Conservation (phyloP, 2,329 filamentous ascomycete genomes). For the Colletotrichum cuscutae region DNA sequence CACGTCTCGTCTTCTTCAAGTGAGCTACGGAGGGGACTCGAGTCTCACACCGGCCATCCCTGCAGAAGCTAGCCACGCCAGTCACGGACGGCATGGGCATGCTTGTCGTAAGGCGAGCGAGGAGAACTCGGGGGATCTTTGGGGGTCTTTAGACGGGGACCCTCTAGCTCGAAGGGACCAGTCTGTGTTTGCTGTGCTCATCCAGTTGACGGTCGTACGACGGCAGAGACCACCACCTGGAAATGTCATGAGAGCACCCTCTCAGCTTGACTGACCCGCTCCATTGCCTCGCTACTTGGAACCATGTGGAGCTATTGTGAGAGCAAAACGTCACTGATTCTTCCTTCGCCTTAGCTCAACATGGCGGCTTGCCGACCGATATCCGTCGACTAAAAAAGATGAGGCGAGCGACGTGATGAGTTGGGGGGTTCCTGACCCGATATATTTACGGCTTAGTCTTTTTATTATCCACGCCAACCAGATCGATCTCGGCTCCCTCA, state of each 20-base stretch:
- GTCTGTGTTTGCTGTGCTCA: background rate
- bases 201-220: slow-evolving; percentile 13
- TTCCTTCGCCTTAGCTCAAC: background rate
- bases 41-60: slow-evolving; percentile 4
- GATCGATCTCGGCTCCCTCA: background rate
- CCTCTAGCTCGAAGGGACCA: background rate
- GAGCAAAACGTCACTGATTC: background rate
- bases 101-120: slow-evolving; percentile 22
- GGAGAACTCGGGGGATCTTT: slow-evolving; percentile 6
- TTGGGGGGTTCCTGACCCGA: background rate
- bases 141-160: background rate
- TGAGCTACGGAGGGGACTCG: background rate
- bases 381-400: background rate
- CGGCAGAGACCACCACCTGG: background rate
- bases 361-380: background rate
- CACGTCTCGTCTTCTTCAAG: slow-evolving; percentile 31
- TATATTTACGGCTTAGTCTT: background rate
- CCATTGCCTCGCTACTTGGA: background rate
- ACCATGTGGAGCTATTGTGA: slow-evolving; percentile 9
- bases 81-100: slow-evolving; percentile 19
- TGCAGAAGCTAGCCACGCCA: slow-evolving; percentile 22
- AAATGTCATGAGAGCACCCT: slow-evolving; percentile 10
- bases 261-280: background rate
- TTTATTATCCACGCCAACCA: background rate
- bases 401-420: slow-evolving; percentile 9